Percentiles rank a stretch among this genome's conserved stretches.
These are phyloP conservation scores for Hirschfeldia incana DNA, from an alignment of 345 rosid species.

Conservation along the genomic window DNA sequence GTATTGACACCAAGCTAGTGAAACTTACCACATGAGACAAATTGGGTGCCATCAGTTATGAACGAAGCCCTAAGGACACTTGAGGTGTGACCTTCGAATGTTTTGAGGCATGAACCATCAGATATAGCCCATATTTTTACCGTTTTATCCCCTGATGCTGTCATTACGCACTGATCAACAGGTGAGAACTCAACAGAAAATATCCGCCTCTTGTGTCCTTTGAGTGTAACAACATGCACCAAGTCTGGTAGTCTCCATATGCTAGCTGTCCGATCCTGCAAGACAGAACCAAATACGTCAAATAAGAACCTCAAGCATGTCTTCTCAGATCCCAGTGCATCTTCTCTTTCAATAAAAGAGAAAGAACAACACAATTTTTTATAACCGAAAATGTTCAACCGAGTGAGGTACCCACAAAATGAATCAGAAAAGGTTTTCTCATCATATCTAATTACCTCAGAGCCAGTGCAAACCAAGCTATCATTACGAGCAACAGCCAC, in stretches of 20 bases:
- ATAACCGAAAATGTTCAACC: not conserved
- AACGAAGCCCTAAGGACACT: slow-evolving; percentile 88
- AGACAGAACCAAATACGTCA: slow-evolving; percentile 16
- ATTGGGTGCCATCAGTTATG: slow-evolving; percentile 83
- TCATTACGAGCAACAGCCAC: slow-evolving; percentile 90
- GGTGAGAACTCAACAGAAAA: slow-evolving; percentile 99
- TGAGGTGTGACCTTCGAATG: slow-evolving; percentile 95
- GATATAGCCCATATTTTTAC: slow-evolving; percentile 89
- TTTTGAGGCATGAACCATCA: slow-evolving; percentile 93
- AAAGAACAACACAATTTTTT: not conserved
- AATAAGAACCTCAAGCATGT: slow-evolving; percentile 11
- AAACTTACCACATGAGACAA: slow-evolving; percentile 86
- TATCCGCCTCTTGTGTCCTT: slow-evolving; percentile 90
- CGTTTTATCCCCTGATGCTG: slow-evolving; percentile 94
- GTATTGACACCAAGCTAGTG: slow-evolving; percentile 15
- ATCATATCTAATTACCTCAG: slow-evolving; percentile 62
- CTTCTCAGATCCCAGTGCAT: not conserved
- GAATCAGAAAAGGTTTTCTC: not conserved
- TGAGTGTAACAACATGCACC: slow-evolving; percentile 72
- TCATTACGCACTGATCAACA: slow-evolving; percentile 91
- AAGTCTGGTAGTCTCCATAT: slow-evolving; percentile 91
- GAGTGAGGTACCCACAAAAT: slow-evolving; percentile 11
- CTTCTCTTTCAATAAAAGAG: slow-evolving; percentile 14
- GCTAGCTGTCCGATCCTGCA: slow-evolving; percentile 93
- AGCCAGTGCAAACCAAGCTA: slow-evolving; percentile 87